These are phyloP conservation scores for Jaltomata sinuosa DNA, from an alignment of 257 asterid species.

Conservation along the genomic window DNA sequence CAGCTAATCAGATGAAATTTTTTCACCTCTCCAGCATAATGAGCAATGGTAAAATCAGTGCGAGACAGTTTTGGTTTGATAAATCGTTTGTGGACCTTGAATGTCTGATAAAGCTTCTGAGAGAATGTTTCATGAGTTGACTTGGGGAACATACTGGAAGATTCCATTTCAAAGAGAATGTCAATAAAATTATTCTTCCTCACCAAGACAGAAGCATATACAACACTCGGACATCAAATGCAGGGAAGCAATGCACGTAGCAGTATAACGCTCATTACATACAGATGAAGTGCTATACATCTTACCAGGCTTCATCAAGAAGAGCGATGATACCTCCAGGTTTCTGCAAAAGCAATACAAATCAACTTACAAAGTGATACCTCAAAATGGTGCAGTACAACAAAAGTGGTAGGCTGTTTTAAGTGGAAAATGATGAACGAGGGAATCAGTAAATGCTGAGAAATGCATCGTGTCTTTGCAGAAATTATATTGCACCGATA, in stretches of 20 bases:
- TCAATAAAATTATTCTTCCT: neutral
- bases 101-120: constrained; percentile 93
- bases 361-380: neutral
- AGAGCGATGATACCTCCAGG: constrained; percentile 98
- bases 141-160: constrained; percentile 97
- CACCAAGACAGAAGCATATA: neutral
- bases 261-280: neutral
- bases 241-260: neutral
- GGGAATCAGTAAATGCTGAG: constrained; percentile 1
- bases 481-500: neutral
- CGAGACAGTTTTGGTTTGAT: constrained; percentile 95
- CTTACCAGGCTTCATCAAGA: constrained; percentile 97
- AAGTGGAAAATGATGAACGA: neutral
- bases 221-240: neutral
- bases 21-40: constrained; percentile 98
- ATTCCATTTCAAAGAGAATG: constrained; percentile 9
- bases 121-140: constrained; percentile 95
- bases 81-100: constrained; percentile 81
- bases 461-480: neutral
- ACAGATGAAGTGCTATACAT: neutral
- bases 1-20: neutral
- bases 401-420: neutral
- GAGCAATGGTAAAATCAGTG: constrained; percentile 85
- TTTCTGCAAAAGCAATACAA: constrained; percentile 47
- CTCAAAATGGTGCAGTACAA: neutral